Evolutionary conservation across 768 basidiomycete species (phyloP).

Genomic region (Suillus lakei): DNA sequence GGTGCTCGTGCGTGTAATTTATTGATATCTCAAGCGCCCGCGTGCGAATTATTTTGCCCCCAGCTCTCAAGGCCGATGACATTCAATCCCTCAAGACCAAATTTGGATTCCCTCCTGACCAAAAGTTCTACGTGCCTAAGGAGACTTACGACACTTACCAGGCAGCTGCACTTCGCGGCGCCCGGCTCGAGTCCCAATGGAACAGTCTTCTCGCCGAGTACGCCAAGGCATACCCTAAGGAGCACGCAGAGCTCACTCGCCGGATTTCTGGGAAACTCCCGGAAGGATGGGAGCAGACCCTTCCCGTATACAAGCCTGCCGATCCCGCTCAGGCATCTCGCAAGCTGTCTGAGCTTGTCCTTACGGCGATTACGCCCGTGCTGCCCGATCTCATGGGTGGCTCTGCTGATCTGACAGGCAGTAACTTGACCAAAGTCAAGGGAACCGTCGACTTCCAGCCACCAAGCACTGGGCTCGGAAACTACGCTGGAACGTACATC

Average conservation of each 20-base stretch:
- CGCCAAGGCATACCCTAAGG: slow-evolving; percentile 76
- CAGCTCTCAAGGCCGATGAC: slow-evolving; percentile 93
- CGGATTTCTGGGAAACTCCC: slow-evolving; percentile 86
- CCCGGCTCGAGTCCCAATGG: slow-evolving; percentile 77
- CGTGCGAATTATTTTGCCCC: slow-evolving; percentile 13
- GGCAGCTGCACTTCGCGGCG: slow-evolving; percentile 72
- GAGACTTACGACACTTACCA: slow-evolving; percentile 73
- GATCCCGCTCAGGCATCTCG: slow-evolving; percentile 90
- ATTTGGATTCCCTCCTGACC: slow-evolving; percentile 79
- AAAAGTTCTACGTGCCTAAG: slow-evolving; percentile 78
- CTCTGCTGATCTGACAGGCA: slow-evolving; percentile 91
- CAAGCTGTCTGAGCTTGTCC: slow-evolving; percentile 89
- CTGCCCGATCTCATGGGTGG: slow-evolving; percentile 90
- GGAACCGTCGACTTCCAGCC: slow-evolving; percentile 89
- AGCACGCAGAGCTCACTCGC: slow-evolving; percentile 85
- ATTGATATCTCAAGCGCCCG: slow-evolving; percentile 4
- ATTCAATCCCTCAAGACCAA: slow-evolving; percentile 81
- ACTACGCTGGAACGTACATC: slow-evolving; percentile 87
- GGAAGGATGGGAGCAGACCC: slow-evolving; percentile 80
- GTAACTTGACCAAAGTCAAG: slow-evolving; percentile 90
- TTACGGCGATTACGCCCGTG: slow-evolving; percentile 72
- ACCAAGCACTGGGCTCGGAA: slow-evolving; percentile 82
- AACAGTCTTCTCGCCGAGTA: slow-evolving; percentile 69
- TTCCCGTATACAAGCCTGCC: slow-evolving; percentile 83
- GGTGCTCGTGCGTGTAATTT: slow-evolving; percentile 75